Evolutionary conservation across 352 stramenopile genomes (phyloP), one percentile per base, ranked within the genome.

Genomic region (Pythium biforme): DNA sequence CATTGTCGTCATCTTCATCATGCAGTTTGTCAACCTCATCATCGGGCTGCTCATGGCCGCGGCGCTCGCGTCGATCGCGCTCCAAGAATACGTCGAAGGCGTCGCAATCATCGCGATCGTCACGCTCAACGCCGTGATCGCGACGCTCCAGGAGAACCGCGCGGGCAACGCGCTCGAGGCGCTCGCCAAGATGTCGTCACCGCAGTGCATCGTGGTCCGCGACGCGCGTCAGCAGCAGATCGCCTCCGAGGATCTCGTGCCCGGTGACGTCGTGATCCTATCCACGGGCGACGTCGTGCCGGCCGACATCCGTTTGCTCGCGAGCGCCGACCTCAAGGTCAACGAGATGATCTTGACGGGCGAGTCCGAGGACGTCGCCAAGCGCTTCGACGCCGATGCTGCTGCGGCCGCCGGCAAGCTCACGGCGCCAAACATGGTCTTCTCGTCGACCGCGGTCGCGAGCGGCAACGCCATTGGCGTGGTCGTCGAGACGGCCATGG

Each of bases 321-420:
- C 83, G 46, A 84, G 82, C 31, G 77, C 74, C 17, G 59, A 75
- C 22, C 55, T 77, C 25, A 68, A 77, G 31, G 73, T 95, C 6
- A 89, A 96, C 58, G 86, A 97, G 73, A 91, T 78, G 34, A 87
- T 75, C 56, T 71, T 97, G 10, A 96, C 90, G 27, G 90, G 90
- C 52, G 90, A 97, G 69, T 76, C 84, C 1, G 51, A 77, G 29
- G 81, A 64, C n/a, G 68, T 74, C 8, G 22, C 46, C 64, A 75
- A 78, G 68, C 47, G 63, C 0, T 63, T 49, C 14, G 64, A 72
- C 20, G 49, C 50, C 27, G 49, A 66, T 17, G 47, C 61, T 1
- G 39, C 49, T 5, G 20, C 27, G 50, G 47, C 49, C 1, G 34
- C 40, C 15, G 31, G 59, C 33, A 70, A 67, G 25, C 55, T 70